phyloP scores from a whole-genome alignment of 2,329 filamentous ascomycete genomes.

The Simplicillium sp. region DNA sequence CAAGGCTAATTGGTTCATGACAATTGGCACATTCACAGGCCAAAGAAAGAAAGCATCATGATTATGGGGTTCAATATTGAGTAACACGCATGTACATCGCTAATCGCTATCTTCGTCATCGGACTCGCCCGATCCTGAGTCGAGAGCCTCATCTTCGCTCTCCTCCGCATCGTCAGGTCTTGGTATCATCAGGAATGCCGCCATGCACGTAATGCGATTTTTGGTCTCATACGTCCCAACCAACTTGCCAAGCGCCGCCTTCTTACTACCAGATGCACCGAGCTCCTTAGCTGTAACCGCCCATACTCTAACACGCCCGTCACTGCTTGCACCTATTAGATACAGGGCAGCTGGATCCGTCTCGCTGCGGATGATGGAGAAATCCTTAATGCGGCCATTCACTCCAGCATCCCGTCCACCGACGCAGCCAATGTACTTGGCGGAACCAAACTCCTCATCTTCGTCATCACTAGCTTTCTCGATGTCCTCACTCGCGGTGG shows the following conservation, averaged over 20 bases:
- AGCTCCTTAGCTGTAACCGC: slow-evolving; percentile 38
- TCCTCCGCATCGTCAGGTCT: slow-evolving; percentile 51
- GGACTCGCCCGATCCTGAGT: slow-evolving; percentile 22
- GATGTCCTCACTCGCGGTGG: slow-evolving; percentile 47
- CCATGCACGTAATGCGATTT: slow-evolving; percentile 82
- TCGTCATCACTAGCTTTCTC: slow-evolving; percentile 30
- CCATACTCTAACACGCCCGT: slow-evolving; percentile 79
- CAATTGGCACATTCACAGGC: too few species aligned
- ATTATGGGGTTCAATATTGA: too few species aligned
- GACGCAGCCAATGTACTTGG: slow-evolving; percentile 63
- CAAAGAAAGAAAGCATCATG: too few species aligned
- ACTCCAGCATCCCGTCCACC: slow-evolving; percentile 65
- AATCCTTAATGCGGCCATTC: slow-evolving; percentile 76
- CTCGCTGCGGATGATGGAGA: slow-evolving; percentile 50
- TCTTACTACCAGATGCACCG: slow-evolving; percentile 16
- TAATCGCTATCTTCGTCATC: slow-evolving; percentile 22
- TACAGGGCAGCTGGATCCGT: slow-evolving; percentile 33
- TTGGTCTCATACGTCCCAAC: slow-evolving; percentile 75
- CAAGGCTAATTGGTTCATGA: too few species aligned
- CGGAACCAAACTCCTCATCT: slow-evolving; percentile 37
- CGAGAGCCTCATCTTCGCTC: slow-evolving; percentile 39
- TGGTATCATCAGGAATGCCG: slow-evolving; percentile 76
- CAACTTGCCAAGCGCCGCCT: slow-evolving; percentile 47
- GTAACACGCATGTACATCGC: too few species aligned
- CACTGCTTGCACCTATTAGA: slow-evolving; percentile 70